Evolutionary conservation across 345 rosid species (phyloP).

Genomic region (Ceriops decandra): DNA sequence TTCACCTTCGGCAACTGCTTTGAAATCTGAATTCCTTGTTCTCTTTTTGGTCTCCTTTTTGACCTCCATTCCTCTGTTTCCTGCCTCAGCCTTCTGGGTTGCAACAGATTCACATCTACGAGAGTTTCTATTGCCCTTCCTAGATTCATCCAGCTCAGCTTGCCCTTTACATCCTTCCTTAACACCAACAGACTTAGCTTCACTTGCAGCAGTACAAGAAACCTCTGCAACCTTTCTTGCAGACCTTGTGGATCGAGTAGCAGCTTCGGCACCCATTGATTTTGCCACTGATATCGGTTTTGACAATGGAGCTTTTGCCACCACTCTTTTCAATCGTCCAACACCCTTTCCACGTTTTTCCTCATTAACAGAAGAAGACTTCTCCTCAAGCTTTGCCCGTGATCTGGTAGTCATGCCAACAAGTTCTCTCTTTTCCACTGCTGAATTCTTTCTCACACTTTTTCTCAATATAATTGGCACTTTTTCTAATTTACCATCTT

Average conservation of each 20-base stretch:
- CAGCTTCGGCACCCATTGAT: neutral
- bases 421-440: slow-evolving; percentile 10
- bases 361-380: slow-evolving; percentile 6
- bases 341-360: neutral
- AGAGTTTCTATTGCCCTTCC: slow-evolving; percentile 11
- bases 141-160: slow-evolving; percentile 12
- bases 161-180: slow-evolving; percentile 1
- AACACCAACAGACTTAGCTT: slow-evolving; percentile 1
- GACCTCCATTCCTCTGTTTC: slow-evolving; percentile 5
- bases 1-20: slow-evolving; percentile 10
- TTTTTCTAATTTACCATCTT: too few relatives aligned
- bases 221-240: neutral
- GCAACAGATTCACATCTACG: slow-evolving; percentile 21
- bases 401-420: slow-evolving; percentile 28
- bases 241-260: slow-evolving; percentile 16
- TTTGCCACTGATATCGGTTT: neutral
- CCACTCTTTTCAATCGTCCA: slow-evolving; percentile 15
- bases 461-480: too few relatives aligned
- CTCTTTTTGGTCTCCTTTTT: slow-evolving; percentile 17
- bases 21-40: slow-evolving; percentile 4
- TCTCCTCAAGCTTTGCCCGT: slow-evolving; percentile 8
- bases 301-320: slow-evolving; percentile 1
- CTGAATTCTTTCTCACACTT: neutral
- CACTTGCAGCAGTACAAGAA: slow-evolving; percentile 3
- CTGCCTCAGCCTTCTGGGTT: slow-evolving; percentile 6